Evolutionary conservation across 2,329 filamentous ascomycete genomes (phyloP).

Genomic region (Exophiala oligosperma): DNA sequence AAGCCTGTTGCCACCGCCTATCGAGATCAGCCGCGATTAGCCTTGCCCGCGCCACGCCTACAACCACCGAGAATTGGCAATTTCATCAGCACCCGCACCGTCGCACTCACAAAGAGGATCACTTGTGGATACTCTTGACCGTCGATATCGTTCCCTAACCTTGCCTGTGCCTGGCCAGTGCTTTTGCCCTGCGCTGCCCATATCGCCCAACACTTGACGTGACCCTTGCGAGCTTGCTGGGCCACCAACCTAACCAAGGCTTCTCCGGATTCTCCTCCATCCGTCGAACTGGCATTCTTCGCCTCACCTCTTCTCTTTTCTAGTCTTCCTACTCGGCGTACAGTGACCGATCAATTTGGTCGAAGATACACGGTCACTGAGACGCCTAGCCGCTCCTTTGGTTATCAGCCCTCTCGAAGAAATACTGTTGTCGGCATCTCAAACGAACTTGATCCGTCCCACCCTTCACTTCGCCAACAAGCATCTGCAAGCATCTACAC

Average conservation of each 20-base stretch:
- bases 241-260: constrained; percentile 11
- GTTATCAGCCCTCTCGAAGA: constrained; percentile 19
- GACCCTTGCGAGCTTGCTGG: background rate
- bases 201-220: constrained; percentile 14
- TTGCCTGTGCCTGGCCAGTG: background rate
- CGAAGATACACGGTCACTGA: constrained; percentile 26
- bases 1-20: background rate
- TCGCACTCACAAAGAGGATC: background rate
- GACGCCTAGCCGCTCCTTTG: constrained; percentile 26
- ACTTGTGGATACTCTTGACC: background rate
- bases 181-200: background rate
- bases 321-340: constrained; percentile 23
- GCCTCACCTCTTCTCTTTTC: constrained; percentile 26
- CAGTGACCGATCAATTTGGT: constrained; percentile 26
- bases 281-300: constrained; percentile 28
- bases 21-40: background rate
- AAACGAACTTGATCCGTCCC: constrained; percentile 15
- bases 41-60: background rate
- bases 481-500: constrained; percentile 19
- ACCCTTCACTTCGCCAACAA: constrained; percentile 11
- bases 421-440: constrained; percentile 23
- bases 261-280: constrained; percentile 10
- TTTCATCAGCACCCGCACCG: background rate
- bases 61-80: background rate
- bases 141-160: background rate